A percentile compares a stretch with the other conserved stretches of the same genome.
phyloP scores from a whole-genome alignment of 148 eudicot species.

The Nepenthes gracilis region DNA sequence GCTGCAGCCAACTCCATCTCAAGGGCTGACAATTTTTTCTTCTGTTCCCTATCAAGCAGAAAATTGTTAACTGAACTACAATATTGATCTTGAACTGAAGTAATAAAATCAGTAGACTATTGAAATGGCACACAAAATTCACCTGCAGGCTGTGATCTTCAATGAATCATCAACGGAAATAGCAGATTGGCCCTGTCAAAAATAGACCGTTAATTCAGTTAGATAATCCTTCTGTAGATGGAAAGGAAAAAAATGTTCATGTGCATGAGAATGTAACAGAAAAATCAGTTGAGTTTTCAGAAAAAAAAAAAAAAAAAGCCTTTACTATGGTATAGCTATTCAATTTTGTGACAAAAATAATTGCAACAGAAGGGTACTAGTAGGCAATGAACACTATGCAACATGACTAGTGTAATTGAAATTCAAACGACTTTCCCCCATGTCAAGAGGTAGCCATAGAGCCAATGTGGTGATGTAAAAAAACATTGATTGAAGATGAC shows the following conservation, averaged over 20 bases:
- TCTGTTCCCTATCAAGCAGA: constrained; percentile 58
- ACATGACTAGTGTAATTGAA: no score
- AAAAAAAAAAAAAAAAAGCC: no score
- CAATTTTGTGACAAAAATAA: no score
- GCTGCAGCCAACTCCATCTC: constrained; percentile 73
- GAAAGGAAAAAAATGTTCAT: background rate
- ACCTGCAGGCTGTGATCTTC: constrained; percentile 82
- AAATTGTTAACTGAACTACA: constrained; percentile 2
- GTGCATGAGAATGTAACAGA: background rate
- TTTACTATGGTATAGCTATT: no score
- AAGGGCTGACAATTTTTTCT: constrained; percentile 59
- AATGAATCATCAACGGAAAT: constrained; percentile 75
- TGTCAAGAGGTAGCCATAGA: no score
- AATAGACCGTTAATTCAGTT: background rate
- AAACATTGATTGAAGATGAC: no score
- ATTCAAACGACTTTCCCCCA: no score
- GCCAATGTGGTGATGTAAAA: no score
- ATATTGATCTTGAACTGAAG: constrained; percentile 1
- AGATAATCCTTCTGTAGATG: background rate
- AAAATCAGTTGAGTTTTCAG: no score
- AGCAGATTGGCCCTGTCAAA: constrained; percentile 48
- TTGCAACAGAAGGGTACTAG: no score
- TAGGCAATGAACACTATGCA: no score
- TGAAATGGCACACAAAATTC: background rate
- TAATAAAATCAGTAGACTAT: background rate